Base-by-base conservation (phyloP, 805 yeast genomes). In the Candida palmyrensis region DNA sequence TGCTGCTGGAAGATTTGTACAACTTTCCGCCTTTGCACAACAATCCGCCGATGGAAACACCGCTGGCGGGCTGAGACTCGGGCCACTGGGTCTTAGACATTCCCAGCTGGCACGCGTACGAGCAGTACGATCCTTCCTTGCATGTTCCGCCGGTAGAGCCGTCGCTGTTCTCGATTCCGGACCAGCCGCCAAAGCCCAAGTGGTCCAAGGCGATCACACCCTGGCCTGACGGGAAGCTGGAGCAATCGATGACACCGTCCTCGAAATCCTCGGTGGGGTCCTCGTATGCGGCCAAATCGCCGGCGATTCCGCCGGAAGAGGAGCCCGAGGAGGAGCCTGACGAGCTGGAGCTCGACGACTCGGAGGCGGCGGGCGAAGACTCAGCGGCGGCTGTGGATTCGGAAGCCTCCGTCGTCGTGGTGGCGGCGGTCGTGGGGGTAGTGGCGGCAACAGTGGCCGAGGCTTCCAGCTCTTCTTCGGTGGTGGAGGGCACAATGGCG, bases 51-150 rank as follows among this genome's bases (percentile, higher is more conserved):
- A 80, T 75, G 27, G 86, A 76, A 40, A 77, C 75, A 57, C 86
- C 88, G 51, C 62, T 73, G 25, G 74, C 38, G 25, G 88, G 88
- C 62, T 80, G 88, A 21, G 55, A 46, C 26, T 73, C 54, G 25
- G 87, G 87, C 86, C 86, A 80, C 62, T 80, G 88, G 38, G 87
- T 79, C 69, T 80, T 80, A 49, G 86, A 77, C 82, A 77, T 77
- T 68, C 88, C 88, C 25, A 86, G 71, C 54, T 78, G 81, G 58
- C 88, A 80, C 34, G 86, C 85, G 54, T 80, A 80, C 33, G 87
- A 80, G 57, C 88, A 80, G 69, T 79, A 80, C 55, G 66, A 71
- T 30, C 83, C 88, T 40, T 78, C 82, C 42, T 63, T 49, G 66
- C 88, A 80, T 14, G 49, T 45, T 29, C 61, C 42, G 12, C 68